A percentile compares a stretch with the other conserved stretches of the same genome.
These are phyloP conservation scores for Suhomyces wounanorum DNA, from an alignment of 1,139 yeast species.

Conservation along the genomic window DNA sequence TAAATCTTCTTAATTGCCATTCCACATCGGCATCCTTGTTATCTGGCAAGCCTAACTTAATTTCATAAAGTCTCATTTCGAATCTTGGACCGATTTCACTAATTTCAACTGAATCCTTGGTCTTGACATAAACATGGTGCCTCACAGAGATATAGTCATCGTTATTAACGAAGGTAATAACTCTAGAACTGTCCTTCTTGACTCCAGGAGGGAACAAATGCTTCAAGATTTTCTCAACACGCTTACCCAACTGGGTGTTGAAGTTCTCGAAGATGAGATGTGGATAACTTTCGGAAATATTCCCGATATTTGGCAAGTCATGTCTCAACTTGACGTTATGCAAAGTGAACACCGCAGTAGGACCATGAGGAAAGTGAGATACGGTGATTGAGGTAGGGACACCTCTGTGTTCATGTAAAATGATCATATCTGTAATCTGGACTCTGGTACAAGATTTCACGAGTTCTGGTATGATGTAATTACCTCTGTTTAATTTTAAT, in stretches of 20 bases:
- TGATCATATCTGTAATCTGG: constrained; percentile 76
- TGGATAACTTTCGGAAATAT: constrained; percentile 88
- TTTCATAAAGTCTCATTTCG: constrained; percentile 90
- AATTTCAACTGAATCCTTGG: constrained; percentile 84
- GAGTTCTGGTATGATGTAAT: constrained; percentile 79
- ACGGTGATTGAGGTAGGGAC: constrained; percentile 92
- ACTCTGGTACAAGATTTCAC: constrained; percentile 76
- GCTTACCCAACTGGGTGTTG: constrained; percentile 76
- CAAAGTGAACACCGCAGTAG: constrained; percentile 89
- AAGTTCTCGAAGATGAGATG: constrained; percentile 92
- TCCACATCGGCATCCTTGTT: constrained; percentile 97
- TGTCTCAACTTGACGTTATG: constrained; percentile 95
- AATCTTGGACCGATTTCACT: constrained; percentile 99
- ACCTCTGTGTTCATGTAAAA: constrained; percentile 96
- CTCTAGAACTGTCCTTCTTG: constrained; percentile 83
- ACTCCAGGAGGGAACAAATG: constrained; percentile 98
- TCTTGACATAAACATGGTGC: constrained; percentile 90
- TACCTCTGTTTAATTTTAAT: constrained; percentile 89
- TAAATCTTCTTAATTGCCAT: constrained; percentile 92
- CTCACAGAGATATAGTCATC: constrained; percentile 93
- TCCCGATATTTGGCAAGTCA: constrained; percentile 84
- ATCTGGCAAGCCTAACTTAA: constrained; percentile 87
- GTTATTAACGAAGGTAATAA: constrained; percentile 84
- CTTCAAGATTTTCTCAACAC: constrained; percentile 79
- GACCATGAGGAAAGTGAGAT: constrained; percentile 98